Conservation (phyloP, 2,329 filamentous ascomycete genomes). For the Colletotrichum sp. region DNA sequence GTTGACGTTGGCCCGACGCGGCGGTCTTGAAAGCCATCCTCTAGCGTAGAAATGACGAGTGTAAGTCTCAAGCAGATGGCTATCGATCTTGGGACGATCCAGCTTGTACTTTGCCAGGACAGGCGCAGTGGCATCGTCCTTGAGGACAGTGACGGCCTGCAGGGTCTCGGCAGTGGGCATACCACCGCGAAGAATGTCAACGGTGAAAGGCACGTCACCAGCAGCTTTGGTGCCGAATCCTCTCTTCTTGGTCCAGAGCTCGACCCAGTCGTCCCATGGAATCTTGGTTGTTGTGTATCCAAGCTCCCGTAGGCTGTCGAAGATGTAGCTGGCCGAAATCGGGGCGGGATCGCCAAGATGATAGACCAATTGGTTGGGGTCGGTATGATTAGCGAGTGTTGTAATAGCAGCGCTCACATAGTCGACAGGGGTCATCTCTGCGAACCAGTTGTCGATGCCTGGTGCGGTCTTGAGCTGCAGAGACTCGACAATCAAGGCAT, state of each 20-base stretch:
- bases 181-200: constrained; percentile 79
- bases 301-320: constrained; percentile 66
- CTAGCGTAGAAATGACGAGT: constrained; percentile 80
- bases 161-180: constrained; percentile 80
- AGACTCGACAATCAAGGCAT: constrained; percentile 78
- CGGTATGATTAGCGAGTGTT: constrained; percentile 68
- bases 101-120: constrained; percentile 58
- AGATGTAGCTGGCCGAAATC: constrained; percentile 69
- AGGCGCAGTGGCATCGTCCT: constrained; percentile 71
- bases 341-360: constrained; percentile 78
- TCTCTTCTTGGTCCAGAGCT: constrained; percentile 74
- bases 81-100: constrained; percentile 72
- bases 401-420: constrained; percentile 79
- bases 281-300: constrained; percentile 74
- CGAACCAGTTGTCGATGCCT: constrained; percentile 75
- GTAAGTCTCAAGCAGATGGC: constrained; percentile 75
- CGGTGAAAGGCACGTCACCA: constrained; percentile 75
- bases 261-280: constrained; percentile 76
- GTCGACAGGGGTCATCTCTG: constrained; percentile 86
- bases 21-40: constrained; percentile 74
- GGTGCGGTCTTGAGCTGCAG: constrained; percentile 74
- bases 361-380: constrained; percentile 69
- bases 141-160: constrained; percentile 73
- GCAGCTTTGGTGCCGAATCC: constrained; percentile 63
- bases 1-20: constrained; percentile 46